Conservation (phyloP, 1,139 yeast species). For the Hyphopichia burtonii region DNA sequence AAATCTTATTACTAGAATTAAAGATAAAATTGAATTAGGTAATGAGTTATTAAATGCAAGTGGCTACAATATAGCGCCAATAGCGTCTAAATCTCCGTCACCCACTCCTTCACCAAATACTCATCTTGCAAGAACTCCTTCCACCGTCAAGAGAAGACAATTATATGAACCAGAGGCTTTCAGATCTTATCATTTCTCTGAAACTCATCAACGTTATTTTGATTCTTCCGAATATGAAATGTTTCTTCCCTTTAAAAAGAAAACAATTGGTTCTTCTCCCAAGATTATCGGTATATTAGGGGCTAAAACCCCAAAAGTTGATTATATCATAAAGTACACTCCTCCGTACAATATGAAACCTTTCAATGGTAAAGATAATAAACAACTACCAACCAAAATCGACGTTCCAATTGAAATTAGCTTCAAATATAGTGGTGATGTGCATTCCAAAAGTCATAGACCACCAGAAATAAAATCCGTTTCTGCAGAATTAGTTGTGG, state of each 20-base stretch:
- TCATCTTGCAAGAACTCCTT: constrained; percentile 7
- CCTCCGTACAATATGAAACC: constrained; percentile 5
- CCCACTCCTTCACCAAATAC: neutral
- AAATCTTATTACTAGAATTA: constrained; percentile 14
- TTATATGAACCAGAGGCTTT: constrained; percentile 9
- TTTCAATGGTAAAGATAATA: neutral
- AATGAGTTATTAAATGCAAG: neutral
- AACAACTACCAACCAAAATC: neutral
- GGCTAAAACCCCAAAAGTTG: constrained; percentile 14
- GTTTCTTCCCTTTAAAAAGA: constrained; percentile 14
- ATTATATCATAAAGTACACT: constrained; percentile 14
- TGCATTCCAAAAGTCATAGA: constrained; percentile 3
- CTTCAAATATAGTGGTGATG: constrained; percentile 1
- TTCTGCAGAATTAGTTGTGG: constrained; percentile 22
- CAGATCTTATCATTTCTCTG: neutral
- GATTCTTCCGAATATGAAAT: constrained; percentile 10
- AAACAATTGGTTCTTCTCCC: constrained; percentile 16
- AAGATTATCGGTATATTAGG: constrained; percentile 20
- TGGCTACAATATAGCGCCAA: neutral
- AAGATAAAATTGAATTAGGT: constrained; percentile 17
- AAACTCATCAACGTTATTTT: constrained; percentile 2
- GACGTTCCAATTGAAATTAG: neutral
- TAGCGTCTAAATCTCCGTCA: neutral
- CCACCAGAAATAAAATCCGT: constrained; percentile 23
- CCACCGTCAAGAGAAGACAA: constrained; percentile 17